Base-by-base conservation (phyloP, 352 stramenopile genomes). In the Phytopythium oedochilum region DNA sequence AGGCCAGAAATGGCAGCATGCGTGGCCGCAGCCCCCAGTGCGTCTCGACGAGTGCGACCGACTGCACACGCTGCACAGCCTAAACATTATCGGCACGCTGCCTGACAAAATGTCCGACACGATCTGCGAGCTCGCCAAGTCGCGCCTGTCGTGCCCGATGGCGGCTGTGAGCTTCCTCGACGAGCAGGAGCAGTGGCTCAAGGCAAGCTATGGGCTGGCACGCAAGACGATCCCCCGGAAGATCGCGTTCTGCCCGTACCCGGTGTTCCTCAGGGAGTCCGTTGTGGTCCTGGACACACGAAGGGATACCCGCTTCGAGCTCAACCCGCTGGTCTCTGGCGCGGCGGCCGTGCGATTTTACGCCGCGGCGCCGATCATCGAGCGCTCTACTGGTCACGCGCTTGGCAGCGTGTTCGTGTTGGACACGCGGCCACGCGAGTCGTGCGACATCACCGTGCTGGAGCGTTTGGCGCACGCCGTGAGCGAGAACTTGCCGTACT, bases 341-440 rank as follows among this genome's bases (percentile, higher is more conserved):
- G 74, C 77, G 28, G 86, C 92, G 5, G 73, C 86, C 45, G 86
- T 98, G 34, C 85, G 94, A n/a, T 98, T 98, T 61, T 98, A 98
- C 70, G 96, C 96, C 5, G 68, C 76, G 18, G 84, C 80, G 15
- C 84, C 84, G 5, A 88, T 94, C 50, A 47, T 92, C 14, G 72
- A 88, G 47, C 75, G 61, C 1, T 67, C 68, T 40, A 79, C 71
- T 6, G 82, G 81, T 3, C 67, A 86, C 51, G 75, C 70, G 42
- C 48, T 94, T 7, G 84, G 84, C 5, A 89, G 69, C 26, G 79
- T 94, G 26, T 94, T 94, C 60, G 84, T 94, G n/a, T 59, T 94
- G 12, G 84, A 94, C 56, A 89, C 78, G 26, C 79, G 78, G 8
- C 77, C 83, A 17, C 77, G 83, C 32, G 78, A 88, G 57, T 73